Conservation (phyloP, 2,329 filamentous ascomycete species). For the Aspergillus sp. region DNA sequence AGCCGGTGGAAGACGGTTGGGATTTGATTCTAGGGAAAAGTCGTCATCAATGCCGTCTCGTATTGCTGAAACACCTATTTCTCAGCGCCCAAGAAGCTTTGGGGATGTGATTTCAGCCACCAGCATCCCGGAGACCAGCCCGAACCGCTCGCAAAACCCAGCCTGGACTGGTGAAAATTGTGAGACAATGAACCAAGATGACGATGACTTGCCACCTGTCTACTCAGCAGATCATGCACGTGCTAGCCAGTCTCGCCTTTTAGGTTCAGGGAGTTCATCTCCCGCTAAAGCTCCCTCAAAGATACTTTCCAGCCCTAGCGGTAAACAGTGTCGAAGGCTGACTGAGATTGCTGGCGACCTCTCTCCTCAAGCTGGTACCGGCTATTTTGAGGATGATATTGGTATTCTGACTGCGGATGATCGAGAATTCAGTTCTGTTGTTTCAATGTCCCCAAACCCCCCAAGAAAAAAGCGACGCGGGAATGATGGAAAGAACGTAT, state of each 20-base stretch:
- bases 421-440: conserved; percentile 30
- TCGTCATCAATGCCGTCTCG: conserved; percentile 35
- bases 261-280: conserved; percentile 16
- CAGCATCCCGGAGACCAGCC: conserved; percentile 36
- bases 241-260: conserved; percentile 14
- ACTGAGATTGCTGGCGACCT: conserved; percentile 40
- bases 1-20: conserved; percentile 4
- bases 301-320: conserved; percentile 35
- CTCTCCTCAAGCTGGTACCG: conserved; percentile 32
- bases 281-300: conserved; percentile 23
- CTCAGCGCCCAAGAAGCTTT: conserved; percentile 15
- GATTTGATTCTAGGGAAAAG: conserved; percentile 18
- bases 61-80: conserved; percentile 36
- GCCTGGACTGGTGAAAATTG: conserved; percentile 19
- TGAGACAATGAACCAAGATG: conserved; percentile 27
- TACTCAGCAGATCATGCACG: conserved; percentile 16
- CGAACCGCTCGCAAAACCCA: conserved; percentile 19
- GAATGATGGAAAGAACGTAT: conserved; percentile 26
- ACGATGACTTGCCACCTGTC: conserved; percentile 33
- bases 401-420: conserved; percentile 37
- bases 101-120: conserved; percentile 26
- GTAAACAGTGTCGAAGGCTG: conserved; percentile 31
- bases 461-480: conserved; percentile 34
- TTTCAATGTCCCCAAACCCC: conserved; percentile 27
- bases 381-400: conserved; percentile 29